Conservation (phyloP, 140 eudicot species). For the Anethum foeniculum region DNA sequence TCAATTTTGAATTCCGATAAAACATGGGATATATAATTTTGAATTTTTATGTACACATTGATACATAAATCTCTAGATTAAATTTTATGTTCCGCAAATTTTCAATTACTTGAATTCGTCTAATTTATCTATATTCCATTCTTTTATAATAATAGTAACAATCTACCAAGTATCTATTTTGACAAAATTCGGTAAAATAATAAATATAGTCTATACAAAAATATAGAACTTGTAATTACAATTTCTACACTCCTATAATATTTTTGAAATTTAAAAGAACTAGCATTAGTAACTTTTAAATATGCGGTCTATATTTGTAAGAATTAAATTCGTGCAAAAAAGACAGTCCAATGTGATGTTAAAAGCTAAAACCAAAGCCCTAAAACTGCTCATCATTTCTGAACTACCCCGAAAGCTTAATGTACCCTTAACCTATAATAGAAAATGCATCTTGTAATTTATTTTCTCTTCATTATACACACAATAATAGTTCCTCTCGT, state of each 20-base stretch:
- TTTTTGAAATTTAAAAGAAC: not conserved
- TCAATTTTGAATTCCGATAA: not conserved
- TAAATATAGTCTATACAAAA: no score
- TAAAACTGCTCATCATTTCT: conserved; percentile 29
- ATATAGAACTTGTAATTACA: no score
- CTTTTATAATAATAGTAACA: no score
- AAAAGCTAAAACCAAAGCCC: conserved; percentile 34
- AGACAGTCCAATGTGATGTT: conserved; percentile 20
- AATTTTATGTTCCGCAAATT: no score
- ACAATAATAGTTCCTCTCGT: not conserved
- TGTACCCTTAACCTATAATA: conserved; percentile 46
- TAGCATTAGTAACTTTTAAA: not conserved
- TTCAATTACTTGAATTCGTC: no score
- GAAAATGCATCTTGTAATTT: conserved; percentile 19
- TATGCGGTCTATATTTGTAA: not conserved
- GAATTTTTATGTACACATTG: not conserved
- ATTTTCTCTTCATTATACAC: conserved; percentile 6
- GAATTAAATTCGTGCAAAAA: not conserved
- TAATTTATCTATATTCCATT: no score
- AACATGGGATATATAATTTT: no score
- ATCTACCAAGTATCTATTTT: no score
- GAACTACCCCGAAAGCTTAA: conserved; percentile 42
- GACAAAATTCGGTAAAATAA: no score
- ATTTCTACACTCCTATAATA: no score
- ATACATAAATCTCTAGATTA: no score